Evolutionary conservation across 2,329 filamentous ascomycete genomes (phyloP), one percentile per base, ranked within the genome.

Genomic region (Cercospora sojina): DNA sequence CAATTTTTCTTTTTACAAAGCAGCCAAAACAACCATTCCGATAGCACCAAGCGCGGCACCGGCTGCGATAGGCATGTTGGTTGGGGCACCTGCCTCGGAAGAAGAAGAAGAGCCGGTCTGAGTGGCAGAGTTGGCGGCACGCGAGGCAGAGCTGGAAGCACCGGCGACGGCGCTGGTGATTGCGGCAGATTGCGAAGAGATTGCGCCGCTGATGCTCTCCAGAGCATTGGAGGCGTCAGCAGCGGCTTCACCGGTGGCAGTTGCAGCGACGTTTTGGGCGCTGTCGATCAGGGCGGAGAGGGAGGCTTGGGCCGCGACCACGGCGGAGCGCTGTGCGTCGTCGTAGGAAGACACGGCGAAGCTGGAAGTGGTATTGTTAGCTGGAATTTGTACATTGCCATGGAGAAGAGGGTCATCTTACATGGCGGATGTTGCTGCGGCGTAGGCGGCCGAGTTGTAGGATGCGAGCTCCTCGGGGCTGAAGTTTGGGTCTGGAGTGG

Each of bases 41-140:
- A 71, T 56, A 31, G 67, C 69, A 61, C 69, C 69, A 49, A 70
- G 51, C n/a, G 69, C 69, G 53, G 62, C 69, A 56, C 60, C 69
- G 23, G 69, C 69, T 31, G 66, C 62, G n/a, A 71, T 43, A 18
- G 67, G 69, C 41, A 47, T 61, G 41, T 64, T 61, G n/a, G 69
- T 70, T 3, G 69, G 61, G 9, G 67, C 69, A 47, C 59, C 61
- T 12, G 51, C 38, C 9, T 35, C 66, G 27, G 64, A 64, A n/a
- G 60, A 60, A 16, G 65, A 23, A n/a, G 67, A 56, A 13, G 62
- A 59, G 3, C 38, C 55, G 41, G 43, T 61, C 35, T n/a, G 35
- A 5, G 53, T 32, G 35, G 62, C 59, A 55, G 64, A 65, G 25
- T 58, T 62, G 25, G 55, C 59, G 38, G 62, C 66, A 16, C 25